Evolutionary conservation across 1,284 basidiomycete genomes (phyloP).

Genomic region (Malassezia brasiliensis): DNA sequence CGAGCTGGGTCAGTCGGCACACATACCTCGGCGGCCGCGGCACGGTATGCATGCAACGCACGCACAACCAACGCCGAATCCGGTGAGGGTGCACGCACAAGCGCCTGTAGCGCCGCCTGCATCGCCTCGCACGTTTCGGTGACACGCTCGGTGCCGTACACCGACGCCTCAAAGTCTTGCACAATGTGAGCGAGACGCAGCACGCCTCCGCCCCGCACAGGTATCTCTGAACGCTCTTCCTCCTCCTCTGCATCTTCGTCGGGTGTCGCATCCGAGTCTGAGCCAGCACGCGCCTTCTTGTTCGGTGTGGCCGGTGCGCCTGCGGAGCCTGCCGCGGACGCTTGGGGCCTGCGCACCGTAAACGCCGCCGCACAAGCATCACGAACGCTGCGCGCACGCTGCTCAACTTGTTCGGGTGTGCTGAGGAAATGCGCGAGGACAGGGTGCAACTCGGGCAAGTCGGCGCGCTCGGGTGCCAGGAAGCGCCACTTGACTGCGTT

Average conservation of each 20-base stretch:
- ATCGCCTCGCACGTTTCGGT: slow-evolving; percentile 23
- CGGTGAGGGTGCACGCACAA: slow-evolving; percentile 12
- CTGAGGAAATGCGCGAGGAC: slow-evolving; percentile 73
- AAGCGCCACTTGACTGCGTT: slow-evolving; percentile 82
- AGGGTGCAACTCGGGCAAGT: slow-evolving; percentile 72
- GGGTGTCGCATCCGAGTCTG: slow-evolving; percentile 20
- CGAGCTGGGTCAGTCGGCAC: neutral
- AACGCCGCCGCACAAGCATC: slow-evolving; percentile 14
- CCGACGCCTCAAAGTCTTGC: slow-evolving; percentile 17
- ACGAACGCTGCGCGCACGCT: slow-evolving; percentile 50
- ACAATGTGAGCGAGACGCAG: slow-evolving; percentile 19
- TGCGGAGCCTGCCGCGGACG: neutral
- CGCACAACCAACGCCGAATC: slow-evolving; percentile 8
- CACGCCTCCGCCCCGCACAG: neutral
- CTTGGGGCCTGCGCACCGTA: neutral
- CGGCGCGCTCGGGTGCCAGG: slow-evolving; percentile 61
- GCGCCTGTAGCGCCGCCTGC: slow-evolving; percentile 20
- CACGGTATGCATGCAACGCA: slow-evolving; percentile 1
- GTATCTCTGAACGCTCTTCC: neutral
- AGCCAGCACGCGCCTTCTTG: neutral
- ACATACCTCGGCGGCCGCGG: neutral
- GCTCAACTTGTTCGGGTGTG: slow-evolving; percentile 57
- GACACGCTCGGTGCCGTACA: slow-evolving; percentile 23
- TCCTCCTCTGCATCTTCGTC: slow-evolving; percentile 22
- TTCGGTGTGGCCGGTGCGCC: neutral